Evolutionary conservation across 129 eudicot species (phyloP).

Genomic region (Centella asiatica): DNA sequence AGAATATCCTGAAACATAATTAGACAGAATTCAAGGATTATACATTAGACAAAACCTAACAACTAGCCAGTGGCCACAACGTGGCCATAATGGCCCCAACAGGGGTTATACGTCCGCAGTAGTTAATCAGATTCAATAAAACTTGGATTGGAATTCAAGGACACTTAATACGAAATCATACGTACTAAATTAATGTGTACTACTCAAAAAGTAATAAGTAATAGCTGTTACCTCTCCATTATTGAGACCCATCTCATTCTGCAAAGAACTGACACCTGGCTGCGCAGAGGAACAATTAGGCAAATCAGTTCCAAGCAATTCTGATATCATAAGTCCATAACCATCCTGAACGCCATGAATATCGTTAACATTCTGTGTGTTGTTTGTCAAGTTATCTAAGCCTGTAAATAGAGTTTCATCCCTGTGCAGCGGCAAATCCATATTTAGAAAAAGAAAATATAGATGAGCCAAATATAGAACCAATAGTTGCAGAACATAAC

Average conservation of each 20-base stretch:
- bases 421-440: conserved; percentile 29
- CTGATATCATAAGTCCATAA: conserved; percentile 96
- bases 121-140: background rate
- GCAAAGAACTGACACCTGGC: conserved; percentile 52
- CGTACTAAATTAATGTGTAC: conserved; percentile 2
- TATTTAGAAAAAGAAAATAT: conserved; percentile 11
- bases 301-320: conserved; percentile 65
- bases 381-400: conserved; percentile 57
- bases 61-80: no score
- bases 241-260: conserved; percentile 70
- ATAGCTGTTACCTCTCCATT: conserved; percentile 58
- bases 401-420: conserved; percentile 51
- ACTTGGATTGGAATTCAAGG: no score
- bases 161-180: background rate
- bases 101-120: no score
- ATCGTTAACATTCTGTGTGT: conserved; percentile 47
- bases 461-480: background rate
- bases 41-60: background rate
- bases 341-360: conserved; percentile 66
- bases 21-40: background rate
- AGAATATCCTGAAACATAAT: conserved; percentile 66
- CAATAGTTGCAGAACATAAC: conserved; percentile 1
- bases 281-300: conserved; percentile 68
- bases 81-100: no score
- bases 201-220: background rate